phyloP scores from a whole-genome alignment of 2,329 filamentous ascomycete genomes.

The Fusarium sarcochroum region DNA sequence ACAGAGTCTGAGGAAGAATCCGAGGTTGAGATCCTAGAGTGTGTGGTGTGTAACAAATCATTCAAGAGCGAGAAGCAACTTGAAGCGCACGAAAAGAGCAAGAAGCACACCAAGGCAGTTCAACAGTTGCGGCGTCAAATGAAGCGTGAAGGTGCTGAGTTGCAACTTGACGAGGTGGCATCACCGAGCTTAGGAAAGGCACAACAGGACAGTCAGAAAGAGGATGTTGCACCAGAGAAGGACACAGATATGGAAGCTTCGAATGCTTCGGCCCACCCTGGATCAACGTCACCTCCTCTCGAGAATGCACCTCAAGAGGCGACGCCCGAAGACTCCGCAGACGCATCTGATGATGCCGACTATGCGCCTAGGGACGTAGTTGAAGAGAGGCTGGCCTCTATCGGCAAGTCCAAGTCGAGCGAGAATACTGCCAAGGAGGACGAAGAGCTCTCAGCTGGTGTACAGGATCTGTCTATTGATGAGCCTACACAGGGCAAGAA shows the following conservation, averaged over 20 bases:
- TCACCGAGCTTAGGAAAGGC: not conserved
- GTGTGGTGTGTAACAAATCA: constrained; percentile 80
- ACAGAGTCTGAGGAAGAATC: constrained; percentile 69
- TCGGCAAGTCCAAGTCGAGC: constrained; percentile 6
- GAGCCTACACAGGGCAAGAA: constrained; percentile 55
- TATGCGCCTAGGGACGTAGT: constrained; percentile 63
- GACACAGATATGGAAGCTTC: not conserved
- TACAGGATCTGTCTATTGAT: constrained; percentile 47
- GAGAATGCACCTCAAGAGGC: constrained; percentile 4
- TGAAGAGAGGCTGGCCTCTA: constrained; percentile 56
- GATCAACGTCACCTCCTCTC: not conserved
- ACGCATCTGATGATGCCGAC: constrained; percentile 55
- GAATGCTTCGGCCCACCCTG: not conserved
- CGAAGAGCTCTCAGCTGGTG: constrained; percentile 28
- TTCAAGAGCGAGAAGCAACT: constrained; percentile 96
- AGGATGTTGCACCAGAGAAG: not conserved
- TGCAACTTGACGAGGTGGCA: constrained; percentile 60
- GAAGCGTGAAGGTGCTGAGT: constrained; percentile 79
- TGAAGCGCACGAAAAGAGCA: constrained; percentile 93
- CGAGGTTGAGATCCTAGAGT: constrained; percentile 75
- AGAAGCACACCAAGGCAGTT: constrained; percentile 92
- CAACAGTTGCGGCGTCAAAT: constrained; percentile 86
- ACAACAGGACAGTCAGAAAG: not conserved
- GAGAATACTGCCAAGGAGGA: not conserved
- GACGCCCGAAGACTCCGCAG: constrained; percentile 22